Evolutionary conservation across 495 filamentous ascomycete species (phyloP), one percentile per base, ranked within the genome.

Genomic region (Aspergillus nanangensis): DNA sequence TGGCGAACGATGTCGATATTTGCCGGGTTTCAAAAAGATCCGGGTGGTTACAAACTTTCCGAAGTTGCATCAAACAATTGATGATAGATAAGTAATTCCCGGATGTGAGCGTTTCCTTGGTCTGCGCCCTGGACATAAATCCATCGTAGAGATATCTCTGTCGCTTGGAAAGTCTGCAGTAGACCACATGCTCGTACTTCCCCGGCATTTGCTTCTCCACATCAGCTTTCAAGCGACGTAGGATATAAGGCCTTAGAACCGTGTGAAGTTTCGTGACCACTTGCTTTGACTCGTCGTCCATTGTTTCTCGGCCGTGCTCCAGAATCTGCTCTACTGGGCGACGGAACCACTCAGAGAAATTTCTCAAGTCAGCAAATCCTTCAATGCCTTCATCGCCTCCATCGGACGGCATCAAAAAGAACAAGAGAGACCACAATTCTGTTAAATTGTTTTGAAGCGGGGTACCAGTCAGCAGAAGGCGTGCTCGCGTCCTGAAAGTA

Each of bases 151-250:
- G 66, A 62, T 92, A 92, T 29, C 94, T 80, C 57, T 99, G 94
- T 18, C 94, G 82, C 60, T 96, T 95, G 10, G 90, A 96, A 2
- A 99, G 76, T 29, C 90, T 82, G 63, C 94, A 99, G 56, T 91
- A 92, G 40, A 96, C 86, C 23, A 99, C 88, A 60, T 95, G 90
- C 59, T 99, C 94, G 56, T 94, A 95, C 59, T 99, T 99, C 22
- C 80, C 90, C 0, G 94, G 94, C 90, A 99, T 96, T 58, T 97
- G 92, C 66, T 99, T 97, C 72, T 99, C 94, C 18, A 99, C 94
- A 60, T 99, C 94, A 35, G 91, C 88, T 67, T 99, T 99, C 31
- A 99, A 70, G 48, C 94, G 79, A 35, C 94, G 84, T 17, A 99
- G 78, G 11, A 99, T 80, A 63, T 95, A 96, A 2, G 94, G 94